Evolutionary conservation across 2,329 filamentous ascomycete species (phyloP).

Genomic region (Zasmidium citrigriseum): DNA sequence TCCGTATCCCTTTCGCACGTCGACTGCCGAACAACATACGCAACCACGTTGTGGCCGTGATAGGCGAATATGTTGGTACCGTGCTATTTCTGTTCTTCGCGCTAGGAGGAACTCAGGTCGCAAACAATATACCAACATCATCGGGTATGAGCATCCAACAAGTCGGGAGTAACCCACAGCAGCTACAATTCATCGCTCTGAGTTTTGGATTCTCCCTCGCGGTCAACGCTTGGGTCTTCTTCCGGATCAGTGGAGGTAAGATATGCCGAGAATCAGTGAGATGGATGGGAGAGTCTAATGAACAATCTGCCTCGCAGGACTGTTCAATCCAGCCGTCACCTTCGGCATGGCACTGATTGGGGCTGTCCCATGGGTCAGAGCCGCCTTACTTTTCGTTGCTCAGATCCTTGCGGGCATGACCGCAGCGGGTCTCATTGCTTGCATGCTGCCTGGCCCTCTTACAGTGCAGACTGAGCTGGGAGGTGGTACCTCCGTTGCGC

Average conservation of each 20-base stretch:
- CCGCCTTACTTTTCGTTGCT: conserved; percentile 34
- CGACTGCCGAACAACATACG: conserved; percentile 22
- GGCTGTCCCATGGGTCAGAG: conserved; percentile 37
- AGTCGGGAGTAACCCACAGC: conserved; percentile 36
- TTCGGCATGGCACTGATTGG: conserved; percentile 33
- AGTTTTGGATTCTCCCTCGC: conserved; percentile 44
- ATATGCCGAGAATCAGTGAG: background rate
- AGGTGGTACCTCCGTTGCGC: conserved; percentile 35
- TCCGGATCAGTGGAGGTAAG: conserved; percentile 36
- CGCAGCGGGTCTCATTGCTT: conserved; percentile 34
- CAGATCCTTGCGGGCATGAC: conserved; percentile 40
- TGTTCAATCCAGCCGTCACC: conserved; percentile 38
- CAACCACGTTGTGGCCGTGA: conserved; percentile 34
- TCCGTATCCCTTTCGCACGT: conserved; percentile 30
- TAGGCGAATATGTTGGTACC: conserved; percentile 46
- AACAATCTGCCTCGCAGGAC: background rate
- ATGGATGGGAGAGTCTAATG: background rate
- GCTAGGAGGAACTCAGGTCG: conserved; percentile 47
- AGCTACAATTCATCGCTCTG: conserved; percentile 42
- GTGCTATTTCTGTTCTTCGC: conserved; percentile 50
- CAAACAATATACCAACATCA: conserved; percentile 39
- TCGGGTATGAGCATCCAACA: conserved; percentile 25
- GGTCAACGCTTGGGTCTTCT: conserved; percentile 44
- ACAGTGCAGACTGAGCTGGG: conserved; percentile 37
- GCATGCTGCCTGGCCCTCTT: conserved; percentile 39